Conservation (phyloP, 2,329 filamentous ascomycete genomes). For the Salinomyces thailandicus region DNA sequence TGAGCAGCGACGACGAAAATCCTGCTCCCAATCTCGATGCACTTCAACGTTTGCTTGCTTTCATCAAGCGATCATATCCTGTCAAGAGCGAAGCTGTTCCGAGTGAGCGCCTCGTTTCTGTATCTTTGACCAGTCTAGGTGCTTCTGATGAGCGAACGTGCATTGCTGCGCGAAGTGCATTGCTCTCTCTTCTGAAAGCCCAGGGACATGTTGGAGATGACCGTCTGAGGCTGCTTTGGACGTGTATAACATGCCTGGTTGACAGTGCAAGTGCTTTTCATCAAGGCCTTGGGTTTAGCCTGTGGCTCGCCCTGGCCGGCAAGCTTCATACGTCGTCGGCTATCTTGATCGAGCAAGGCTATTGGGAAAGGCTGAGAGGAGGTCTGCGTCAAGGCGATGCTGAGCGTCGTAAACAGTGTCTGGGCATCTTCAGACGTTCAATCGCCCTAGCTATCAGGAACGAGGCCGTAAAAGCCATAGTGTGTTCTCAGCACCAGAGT, state of each 20-base stretch:
- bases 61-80: no score
- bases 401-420: constrained; percentile 37
- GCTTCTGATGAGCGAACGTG: background rate
- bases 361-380: constrained; percentile 31
- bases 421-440: constrained; percentile 35
- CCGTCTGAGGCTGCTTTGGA: constrained; percentile 3
- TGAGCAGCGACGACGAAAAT: no score
- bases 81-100: no score
- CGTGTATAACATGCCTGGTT: constrained; percentile 3
- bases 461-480: constrained; percentile 1
- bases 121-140: background rate
- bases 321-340: background rate
- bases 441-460: constrained; percentile 22
- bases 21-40: no score
- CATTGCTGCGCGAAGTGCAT: background rate
- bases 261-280: background rate
- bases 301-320: constrained; percentile 19
- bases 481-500: constrained; percentile 1
- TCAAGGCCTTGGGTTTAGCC: constrained; percentile 3
- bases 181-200: no score
- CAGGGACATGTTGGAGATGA: no score
- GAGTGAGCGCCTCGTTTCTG: no score
- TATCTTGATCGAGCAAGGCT: constrained; percentile 14
- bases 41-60: no score
- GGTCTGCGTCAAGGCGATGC: constrained; percentile 34